phyloP scores from a whole-genome alignment of 2,329 filamentous ascomycete genomes.

The Aspergillus brasiliensis region DNA sequence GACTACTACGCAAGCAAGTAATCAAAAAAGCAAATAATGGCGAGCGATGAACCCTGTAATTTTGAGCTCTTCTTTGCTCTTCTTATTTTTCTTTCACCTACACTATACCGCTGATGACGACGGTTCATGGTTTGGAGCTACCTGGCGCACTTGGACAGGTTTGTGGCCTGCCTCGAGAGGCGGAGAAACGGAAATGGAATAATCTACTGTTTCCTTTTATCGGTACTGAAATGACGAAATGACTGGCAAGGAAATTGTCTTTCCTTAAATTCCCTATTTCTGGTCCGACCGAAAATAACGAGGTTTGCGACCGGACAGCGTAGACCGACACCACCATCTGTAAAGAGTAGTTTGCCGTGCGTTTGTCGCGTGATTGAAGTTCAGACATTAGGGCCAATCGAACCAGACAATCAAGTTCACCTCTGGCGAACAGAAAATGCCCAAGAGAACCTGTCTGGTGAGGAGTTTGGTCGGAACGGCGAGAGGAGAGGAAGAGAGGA shows the following conservation, averaged over 20 bases:
- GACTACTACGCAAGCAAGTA: background rate
- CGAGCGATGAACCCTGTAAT: constrained; percentile 10
- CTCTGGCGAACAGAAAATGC: background rate
- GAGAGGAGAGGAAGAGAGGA: constrained; percentile 6
- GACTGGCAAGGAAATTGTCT: background rate
- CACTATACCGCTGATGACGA: background rate
- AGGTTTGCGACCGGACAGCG: constrained; percentile 1
- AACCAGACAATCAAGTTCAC: background rate
- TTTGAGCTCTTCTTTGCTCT: background rate
- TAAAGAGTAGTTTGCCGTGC: background rate
- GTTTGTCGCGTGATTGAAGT: background rate
- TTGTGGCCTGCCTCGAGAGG: background rate
- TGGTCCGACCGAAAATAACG: background rate
- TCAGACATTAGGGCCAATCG: background rate
- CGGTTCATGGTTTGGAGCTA: constrained; percentile 1
- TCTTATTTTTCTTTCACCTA: background rate
- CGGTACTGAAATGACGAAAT: constrained; percentile 10
- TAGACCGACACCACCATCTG: background rate
- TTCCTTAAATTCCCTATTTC: background rate
- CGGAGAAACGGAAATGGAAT: background rate
- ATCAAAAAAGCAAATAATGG: background rate
- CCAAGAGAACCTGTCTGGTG: background rate
- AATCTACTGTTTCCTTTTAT: background rate
- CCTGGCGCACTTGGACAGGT: background rate
- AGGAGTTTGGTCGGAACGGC: constrained; percentile 17